Evolutionary conservation across 495 filamentous ascomycete species (phyloP), one percentile per base, ranked within the genome.

Genomic region (Aspergillus incahuasiensis): DNA sequence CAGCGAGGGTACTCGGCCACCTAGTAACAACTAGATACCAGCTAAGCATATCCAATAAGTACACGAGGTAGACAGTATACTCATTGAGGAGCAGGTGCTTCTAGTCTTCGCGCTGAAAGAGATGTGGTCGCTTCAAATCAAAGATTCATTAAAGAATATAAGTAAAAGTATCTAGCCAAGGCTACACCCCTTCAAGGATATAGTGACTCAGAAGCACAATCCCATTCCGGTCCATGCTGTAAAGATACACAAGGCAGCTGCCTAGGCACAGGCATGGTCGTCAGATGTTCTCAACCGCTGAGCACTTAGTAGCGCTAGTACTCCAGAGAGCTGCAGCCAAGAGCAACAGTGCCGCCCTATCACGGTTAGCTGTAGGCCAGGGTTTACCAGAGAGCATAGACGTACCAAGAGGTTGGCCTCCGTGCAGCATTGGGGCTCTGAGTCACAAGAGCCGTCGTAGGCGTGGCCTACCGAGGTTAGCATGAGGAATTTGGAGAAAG

Each of bases 351-450:
- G 15, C 66, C 66, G 19, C 60, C 58, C 64, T 71, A 24, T 35
- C 42, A 0, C 24, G 34, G 45, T 57, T 55, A 54, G 52, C 38
- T 16, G 9, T 2, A 9, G 20, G 30, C 16, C 12, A 43, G 2
- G 12, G 5, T 38, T 24, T 15, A 6, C 8, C 13, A 39, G 42
- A 24, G 9, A 9, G 16, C 0, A 18, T 44, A 8, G 24, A 65
- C 67, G 59, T 63, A 74, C 71, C 52, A 70, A 50, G 46, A 74
- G 53, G 55, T 72, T 72, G 43, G 52, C 61, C 56, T 74, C 68
- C 28, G 66, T 65, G 54, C 68, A 74, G 68, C 71, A 72, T 59
- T 69, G 57, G 42, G 69, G 67, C 20, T 46, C n/a, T 54, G 69
- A 74, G 8, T 18, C 50, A 4, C 32, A 35, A 5, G 9, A 3